These are phyloP conservation scores for Phragmites australis DNA, from an alignment of 176 grass and related monocot genomes.

Conservation along the genomic window DNA sequence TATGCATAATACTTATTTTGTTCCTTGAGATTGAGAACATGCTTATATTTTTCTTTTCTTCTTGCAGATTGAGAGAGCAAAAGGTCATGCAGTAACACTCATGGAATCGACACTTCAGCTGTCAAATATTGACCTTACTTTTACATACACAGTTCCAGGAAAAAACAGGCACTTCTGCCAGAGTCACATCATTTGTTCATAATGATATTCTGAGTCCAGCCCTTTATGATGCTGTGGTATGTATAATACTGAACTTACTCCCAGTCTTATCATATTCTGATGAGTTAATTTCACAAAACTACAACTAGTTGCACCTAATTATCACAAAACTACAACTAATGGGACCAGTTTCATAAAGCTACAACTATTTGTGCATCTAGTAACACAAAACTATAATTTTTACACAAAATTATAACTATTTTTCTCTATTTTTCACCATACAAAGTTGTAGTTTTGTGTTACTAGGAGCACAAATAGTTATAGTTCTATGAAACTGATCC, in stretches of 20 bases:
- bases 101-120: conserved; percentile 83
- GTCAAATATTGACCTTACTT: conserved; percentile 95
- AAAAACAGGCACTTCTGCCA: conserved; percentile 51
- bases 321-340: too few species aligned
- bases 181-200: conserved; percentile 63
- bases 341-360: too few species aligned
- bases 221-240: conserved; percentile 70
- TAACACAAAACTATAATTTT: too few species aligned
- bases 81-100: conserved; percentile 67
- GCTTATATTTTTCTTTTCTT: background rate
- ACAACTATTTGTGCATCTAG: too few species aligned
- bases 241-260: conserved; percentile 10
- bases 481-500: too few species aligned
- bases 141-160: conserved; percentile 68
- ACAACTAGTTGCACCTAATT: too few species aligned
- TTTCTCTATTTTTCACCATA: too few species aligned
- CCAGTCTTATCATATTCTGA: background rate
- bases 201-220: conserved; percentile 86
- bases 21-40: conserved; percentile 1
- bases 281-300: too few species aligned
- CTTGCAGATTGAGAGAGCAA: conserved; percentile 89
- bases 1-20: background rate
- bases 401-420: too few species aligned
- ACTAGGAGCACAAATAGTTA: too few species aligned
- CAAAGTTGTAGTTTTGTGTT: too few species aligned